Base-by-base conservation (phyloP, 768 basidiomycete species). In the Gymnopilus dilepis region DNA sequence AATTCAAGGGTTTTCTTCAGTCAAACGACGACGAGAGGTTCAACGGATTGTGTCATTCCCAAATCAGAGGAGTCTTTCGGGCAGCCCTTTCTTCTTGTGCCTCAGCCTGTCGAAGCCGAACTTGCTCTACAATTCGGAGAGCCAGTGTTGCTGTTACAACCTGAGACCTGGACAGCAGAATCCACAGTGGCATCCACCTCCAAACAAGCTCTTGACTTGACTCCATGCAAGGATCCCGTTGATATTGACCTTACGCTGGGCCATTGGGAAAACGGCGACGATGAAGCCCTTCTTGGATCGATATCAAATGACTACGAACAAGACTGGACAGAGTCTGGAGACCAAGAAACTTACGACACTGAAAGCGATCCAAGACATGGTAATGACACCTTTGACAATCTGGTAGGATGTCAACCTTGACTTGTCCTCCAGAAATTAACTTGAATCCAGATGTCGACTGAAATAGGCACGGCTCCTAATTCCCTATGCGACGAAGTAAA, bases 191-290 rank as follows among this genome's bases (percentile, higher is more conserved):
- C 43, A 30, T 38, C 58, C 26, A 45, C 55, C 40, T 54, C 51
- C 33, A 51, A 47, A 26, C 34, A 24, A 19, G 17, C 26, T 19
- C 30, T 15, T n/a, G 28, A n/a, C 17, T 37, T 47, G 34, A 2
- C 42, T 22, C 43, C 26, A 37, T 26, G 15, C 19, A 60, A 61
- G 11, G 19, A 28, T 12, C 59, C 68, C 34, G 67, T 70, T 30
- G 72, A 74, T 56, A 66, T 75, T 28, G 72, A 75, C 52, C 55
- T 75, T 9, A 72, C 72, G 13, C 51, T 69, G 51, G 73, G 73
- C 58, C 86, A 86, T 6, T 93, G 92, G 91, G 84, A 78, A 42
- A 86, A 78, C 67, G 90, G 85, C 11, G 92, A 94, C 65, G 93
- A 94, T 64, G 93, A 80, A 63, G 65, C 62, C 45, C n/a, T 22